These are phyloP conservation scores for Purshia tridentata DNA, from an alignment of 306 rosid genomes.

Conservation along the genomic window DNA sequence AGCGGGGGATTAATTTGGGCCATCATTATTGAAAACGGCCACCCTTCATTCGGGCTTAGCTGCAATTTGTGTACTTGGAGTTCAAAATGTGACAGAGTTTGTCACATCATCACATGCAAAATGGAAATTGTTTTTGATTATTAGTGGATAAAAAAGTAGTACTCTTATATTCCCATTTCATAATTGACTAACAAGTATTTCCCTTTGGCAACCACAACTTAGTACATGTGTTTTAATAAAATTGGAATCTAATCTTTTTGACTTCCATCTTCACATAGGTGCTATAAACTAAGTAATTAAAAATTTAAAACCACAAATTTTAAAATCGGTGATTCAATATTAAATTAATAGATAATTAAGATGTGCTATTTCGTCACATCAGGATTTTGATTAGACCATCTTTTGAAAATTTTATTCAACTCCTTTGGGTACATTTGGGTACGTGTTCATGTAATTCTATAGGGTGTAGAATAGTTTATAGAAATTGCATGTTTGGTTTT, in stretches of 20 bases:
- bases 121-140: slow-evolving; percentile 14
- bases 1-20: no score
- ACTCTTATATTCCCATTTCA: background rate
- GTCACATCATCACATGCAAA: slow-evolving; percentile 2
- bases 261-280: background rate
- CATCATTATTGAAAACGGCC: slow-evolving; percentile 22
- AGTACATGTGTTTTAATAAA: background rate
- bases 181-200: slow-evolving; percentile 4
- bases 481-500: no score
- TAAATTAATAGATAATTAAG: no score
- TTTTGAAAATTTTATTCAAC: no score
- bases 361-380: no score
- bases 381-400: no score
- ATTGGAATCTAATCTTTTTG: background rate
- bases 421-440: no score
- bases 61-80: background rate
- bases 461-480: no score
- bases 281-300: background rate
- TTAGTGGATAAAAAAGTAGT: slow-evolving; percentile 10
- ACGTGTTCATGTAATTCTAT: no score
- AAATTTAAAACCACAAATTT: background rate
- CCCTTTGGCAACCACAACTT: background rate
- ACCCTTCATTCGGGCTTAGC: slow-evolving; percentile 11
- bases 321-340: no score
- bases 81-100: slow-evolving; percentile 8